Evolutionary conservation across 192 early-diverging fungal genomes (phyloP).

Genomic region (Entomortierella chlamydospora): DNA sequence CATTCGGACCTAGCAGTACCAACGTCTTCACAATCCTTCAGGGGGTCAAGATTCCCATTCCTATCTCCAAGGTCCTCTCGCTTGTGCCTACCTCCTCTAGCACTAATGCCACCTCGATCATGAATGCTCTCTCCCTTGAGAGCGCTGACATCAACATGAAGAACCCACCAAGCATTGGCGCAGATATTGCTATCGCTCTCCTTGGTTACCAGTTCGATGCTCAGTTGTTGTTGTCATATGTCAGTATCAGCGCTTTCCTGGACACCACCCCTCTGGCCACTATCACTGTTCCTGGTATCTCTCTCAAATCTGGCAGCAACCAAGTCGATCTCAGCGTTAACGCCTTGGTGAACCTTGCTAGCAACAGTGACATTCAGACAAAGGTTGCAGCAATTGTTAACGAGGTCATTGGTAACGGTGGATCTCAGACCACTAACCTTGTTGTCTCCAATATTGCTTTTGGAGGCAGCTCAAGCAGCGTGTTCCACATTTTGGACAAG

Average conservation of each 20-base stretch:
- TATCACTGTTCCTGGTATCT: constrained; percentile 32
- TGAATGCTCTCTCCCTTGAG: constrained; percentile 23
- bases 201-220: constrained; percentile 44
- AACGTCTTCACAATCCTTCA: constrained; percentile 36
- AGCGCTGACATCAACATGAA: constrained; percentile 45
- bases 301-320: constrained; percentile 38
- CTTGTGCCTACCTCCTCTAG: constrained; percentile 13
- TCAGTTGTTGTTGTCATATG: constrained; percentile 45
- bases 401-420: constrained; percentile 37
- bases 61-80: constrained; percentile 34
- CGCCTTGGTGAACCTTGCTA: constrained; percentile 33
- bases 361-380: constrained; percentile 25
- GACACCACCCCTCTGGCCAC: constrained; percentile 41
- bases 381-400: constrained; percentile 50
- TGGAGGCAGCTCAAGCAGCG: constrained; percentile 23
- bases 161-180: constrained; percentile 45
- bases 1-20: constrained; percentile 25
- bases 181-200: constrained; percentile 34
- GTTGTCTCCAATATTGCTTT: constrained; percentile 53
- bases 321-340: constrained; percentile 26
- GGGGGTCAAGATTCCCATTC: constrained; percentile 36
- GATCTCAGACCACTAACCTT: constrained; percentile 29
- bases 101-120: constrained; percentile 16
- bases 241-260: constrained; percentile 48
- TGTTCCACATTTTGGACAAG: constrained; percentile 38